A percentile compares a stretch with the other conserved stretches of the same genome.
Evolutionary conservation across 495 filamentous ascomycete species (phyloP).

Genomic region (Staphylotrichum longicolle): DNA sequence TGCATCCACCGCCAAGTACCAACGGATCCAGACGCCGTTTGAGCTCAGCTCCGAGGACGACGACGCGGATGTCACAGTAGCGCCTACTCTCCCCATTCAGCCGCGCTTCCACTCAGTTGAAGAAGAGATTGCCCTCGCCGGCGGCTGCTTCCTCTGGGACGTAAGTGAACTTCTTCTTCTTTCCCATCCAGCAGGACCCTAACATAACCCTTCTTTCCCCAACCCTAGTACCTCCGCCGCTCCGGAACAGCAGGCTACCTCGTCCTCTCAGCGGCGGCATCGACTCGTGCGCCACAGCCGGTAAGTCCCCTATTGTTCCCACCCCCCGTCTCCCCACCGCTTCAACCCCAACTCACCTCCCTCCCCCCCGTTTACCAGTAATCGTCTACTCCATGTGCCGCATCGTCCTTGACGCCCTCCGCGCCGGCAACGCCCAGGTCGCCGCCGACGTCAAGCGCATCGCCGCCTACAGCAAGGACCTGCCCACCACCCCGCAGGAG

Average conservation of each 20-base stretch:
- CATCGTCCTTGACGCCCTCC: constrained; percentile 64
- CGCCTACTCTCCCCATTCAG: constrained; percentile 35
- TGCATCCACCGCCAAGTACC: constrained; percentile 37
- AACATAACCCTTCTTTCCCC: background rate
- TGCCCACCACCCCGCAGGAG: constrained; percentile 61
- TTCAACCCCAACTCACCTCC: constrained; percentile 4
- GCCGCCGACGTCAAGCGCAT: constrained; percentile 67
- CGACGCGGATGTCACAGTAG: constrained; percentile 30
- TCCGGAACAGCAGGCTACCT: constrained; percentile 59
- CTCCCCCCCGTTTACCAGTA: constrained; percentile 33
- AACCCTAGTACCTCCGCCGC: constrained; percentile 59
- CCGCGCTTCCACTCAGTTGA: constrained; percentile 61
- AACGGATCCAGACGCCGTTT: constrained; percentile 41
- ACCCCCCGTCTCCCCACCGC: background rate
- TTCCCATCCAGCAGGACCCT: background rate
- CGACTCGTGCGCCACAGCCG: constrained; percentile 56
- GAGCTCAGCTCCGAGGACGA: constrained; percentile 41
- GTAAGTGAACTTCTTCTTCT: constrained; percentile 9
- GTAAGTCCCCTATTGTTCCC: constrained; percentile 20
- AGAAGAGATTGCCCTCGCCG: constrained; percentile 71
- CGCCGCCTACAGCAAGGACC: constrained; percentile 51
- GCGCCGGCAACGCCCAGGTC: constrained; percentile 60
- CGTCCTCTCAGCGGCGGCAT: constrained; percentile 69
- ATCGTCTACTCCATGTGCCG: constrained; percentile 80
- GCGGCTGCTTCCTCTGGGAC: constrained; percentile 81